Percentiles rank a stretch among this genome's conserved stretches.
Evolutionary conservation across 2,329 filamentous ascomycete genomes (phyloP).

Genomic region (Cylindrodendrum hubeiense): DNA sequence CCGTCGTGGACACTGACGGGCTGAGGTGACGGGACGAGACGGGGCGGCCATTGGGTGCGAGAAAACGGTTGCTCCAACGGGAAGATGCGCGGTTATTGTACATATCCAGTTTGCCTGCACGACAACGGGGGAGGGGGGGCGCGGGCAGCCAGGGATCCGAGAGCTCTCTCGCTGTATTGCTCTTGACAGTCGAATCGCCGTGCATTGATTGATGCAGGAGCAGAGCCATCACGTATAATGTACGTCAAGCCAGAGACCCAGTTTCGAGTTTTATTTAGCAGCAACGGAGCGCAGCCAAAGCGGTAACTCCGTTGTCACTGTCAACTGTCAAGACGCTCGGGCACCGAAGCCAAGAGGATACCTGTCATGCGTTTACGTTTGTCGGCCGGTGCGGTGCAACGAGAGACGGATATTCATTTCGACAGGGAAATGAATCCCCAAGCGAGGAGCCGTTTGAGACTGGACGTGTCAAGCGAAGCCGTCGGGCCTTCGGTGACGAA

Average conservation of each 20-base stretch:
- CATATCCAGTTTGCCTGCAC: slow-evolving; percentile 27
- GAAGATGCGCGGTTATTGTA: slow-evolving; percentile 29
- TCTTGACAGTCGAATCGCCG: slow-evolving; percentile 12
- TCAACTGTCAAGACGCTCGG: not conserved
- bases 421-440: slow-evolving; percentile 18
- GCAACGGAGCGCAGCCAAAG: not conserved
- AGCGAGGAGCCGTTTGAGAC: slow-evolving; percentile 6
- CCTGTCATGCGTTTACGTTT: not conserved
- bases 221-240: not conserved
- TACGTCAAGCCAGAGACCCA: slow-evolving; percentile 4
- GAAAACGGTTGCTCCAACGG: slow-evolving; percentile 23
- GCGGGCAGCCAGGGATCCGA: slow-evolving; percentile 12
- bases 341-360: not conserved
- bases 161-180: slow-evolving; percentile 1
- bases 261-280: slow-evolving; percentile 16
- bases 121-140: not conserved
- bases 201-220: slow-evolving; percentile 6
- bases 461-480: slow-evolving; percentile 1
- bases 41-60: slow-evolving; percentile 16
- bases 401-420: slow-evolving; percentile 12
- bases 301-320: not conserved
- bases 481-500: not conserved
- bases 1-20: slow-evolving; percentile 10
- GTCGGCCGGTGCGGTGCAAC: not conserved
- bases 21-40: slow-evolving; percentile 10